phyloP scores from a whole-genome alignment of 2,329 filamentous ascomycete genomes.

The Fusarium fujikuroi region DNA sequence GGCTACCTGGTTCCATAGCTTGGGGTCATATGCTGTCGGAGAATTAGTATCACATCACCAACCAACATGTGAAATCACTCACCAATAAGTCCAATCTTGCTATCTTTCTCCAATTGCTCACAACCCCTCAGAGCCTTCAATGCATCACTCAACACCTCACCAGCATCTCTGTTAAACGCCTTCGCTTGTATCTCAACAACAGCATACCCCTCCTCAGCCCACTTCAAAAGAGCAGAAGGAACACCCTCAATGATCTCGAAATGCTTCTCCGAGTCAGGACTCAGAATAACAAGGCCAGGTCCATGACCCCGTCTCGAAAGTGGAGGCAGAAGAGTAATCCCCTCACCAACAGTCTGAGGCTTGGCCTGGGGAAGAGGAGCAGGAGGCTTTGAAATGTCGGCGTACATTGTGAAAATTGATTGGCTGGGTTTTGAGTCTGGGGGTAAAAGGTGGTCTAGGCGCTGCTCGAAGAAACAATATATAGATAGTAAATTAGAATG shows the following conservation, averaged over 20 bases:
- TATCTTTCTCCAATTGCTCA: constrained; percentile 49
- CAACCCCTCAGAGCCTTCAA: constrained; percentile 36
- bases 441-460: neutral
- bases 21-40: constrained; percentile 21
- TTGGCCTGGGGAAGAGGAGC: constrained; percentile 40
- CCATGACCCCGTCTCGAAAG: constrained; percentile 51
- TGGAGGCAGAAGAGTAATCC: constrained; percentile 46
- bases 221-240: constrained; percentile 70
- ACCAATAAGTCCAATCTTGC: constrained; percentile 54
- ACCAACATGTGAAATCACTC: neutral
- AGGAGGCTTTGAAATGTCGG: constrained; percentile 43
- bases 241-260: constrained; percentile 46
- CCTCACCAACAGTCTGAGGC: constrained; percentile 20
- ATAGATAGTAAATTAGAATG: neutral
- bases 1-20: constrained; percentile 38
- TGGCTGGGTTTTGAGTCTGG: neutral
- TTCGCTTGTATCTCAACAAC: constrained; percentile 63
- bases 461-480: neutral
- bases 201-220: constrained; percentile 76
- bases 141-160: constrained; percentile 24
- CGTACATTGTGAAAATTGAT: constrained; percentile 32
- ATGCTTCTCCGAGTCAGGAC: constrained; percentile 5
- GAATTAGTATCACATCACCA: neutral
- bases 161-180: constrained; percentile 7
- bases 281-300: constrained; percentile 51